Evolutionary conservation across 139 green algal species (phyloP).

Genomic region (Chlamydomonas sp.): DNA sequence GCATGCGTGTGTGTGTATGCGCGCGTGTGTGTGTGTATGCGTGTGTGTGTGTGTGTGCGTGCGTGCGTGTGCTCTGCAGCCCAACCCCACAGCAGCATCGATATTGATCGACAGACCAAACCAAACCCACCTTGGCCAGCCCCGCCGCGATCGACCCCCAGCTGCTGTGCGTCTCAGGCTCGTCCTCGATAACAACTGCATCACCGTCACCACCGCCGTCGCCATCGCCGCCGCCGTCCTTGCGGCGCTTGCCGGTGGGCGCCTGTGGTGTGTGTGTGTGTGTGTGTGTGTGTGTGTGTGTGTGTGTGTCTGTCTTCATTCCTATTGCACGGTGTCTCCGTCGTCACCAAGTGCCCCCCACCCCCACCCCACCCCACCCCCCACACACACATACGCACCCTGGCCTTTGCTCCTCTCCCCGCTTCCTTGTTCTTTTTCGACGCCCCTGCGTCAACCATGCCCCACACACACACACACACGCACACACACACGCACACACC

Average conservation of each 20-base stretch:
- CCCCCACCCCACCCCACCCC: too few relatives aligned
- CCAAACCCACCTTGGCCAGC: slow-evolving; percentile 22
- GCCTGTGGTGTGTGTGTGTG: neutral
- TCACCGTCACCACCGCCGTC: too few relatives aligned
- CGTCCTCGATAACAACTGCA: slow-evolving; percentile 14
- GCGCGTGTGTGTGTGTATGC: too few relatives aligned
- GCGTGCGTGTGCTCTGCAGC: too few relatives aligned
- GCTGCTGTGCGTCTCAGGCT: slow-evolving; percentile 35
- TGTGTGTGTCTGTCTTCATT: too few relatives aligned
- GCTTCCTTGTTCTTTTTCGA: too few relatives aligned
- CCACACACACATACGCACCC: neutral
- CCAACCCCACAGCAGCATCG: too few relatives aligned
- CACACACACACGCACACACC: neutral
- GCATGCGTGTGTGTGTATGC: too few relatives aligned
- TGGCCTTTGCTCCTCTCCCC: neutral
- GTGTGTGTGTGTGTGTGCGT: too few relatives aligned
- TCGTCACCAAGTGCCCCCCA: too few relatives aligned
- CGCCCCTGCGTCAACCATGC: neutral
- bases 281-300: too few relatives aligned
- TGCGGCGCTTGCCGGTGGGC: slow-evolving; percentile 13
- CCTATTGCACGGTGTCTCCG: too few relatives aligned
- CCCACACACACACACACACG: neutral
- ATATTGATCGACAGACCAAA: neutral
- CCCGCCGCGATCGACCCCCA: slow-evolving; percentile 50
- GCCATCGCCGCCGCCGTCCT: neutral